Base-by-base conservation (phyloP, 805 yeast genomes). In the Komagataella pastoris region DNA sequence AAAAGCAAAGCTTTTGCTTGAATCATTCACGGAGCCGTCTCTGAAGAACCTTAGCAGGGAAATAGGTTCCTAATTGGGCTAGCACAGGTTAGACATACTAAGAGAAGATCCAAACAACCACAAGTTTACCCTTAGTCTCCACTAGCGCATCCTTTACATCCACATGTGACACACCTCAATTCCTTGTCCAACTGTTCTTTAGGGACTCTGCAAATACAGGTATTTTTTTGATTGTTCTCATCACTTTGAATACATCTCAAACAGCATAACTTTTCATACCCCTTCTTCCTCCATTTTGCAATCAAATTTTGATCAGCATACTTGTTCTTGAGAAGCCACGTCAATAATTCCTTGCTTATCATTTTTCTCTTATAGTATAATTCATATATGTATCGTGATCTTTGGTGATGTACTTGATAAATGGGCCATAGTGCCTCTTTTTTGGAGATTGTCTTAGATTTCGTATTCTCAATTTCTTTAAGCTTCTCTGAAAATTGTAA, bases 121-220 rank as follows among this genome's bases (percentile, higher is more conserved):
- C 12, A 17, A 49, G 23, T 10, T 8, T 24, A 7, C 21, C 3
- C 14, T 65, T 61, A 86, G 61, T 85, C 93, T 17, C 80, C 74
- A 59, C 89, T 83, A 2, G 91, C 78, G 62, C 96, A 88, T 5
- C 96, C 96, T 54, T 74, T 69, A 59, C 96, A 88, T 0, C 96
- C 96, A 70, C 96, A 88, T 30, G 82, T 85, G 5, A 83, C 73
- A 63, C 95, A 88, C 56, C 81, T 76, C 12, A 76, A 69, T 54
- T 54, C 61, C 6, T 55, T 61, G 2, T 59, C 65, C 3, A 65
- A 56, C 65, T 44, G 54, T 1, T 75, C 75, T 56, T 79, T 73
- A 1, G 96, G 96, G 2, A 89, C 96, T 52, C 97, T 68, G 61
- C 97, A 89, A 18, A 89, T 79, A 65, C 97, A 89, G 0, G 88